phyloP scores from a whole-genome alignment of 2,329 filamentous ascomycete species.

The Colletotrichum neosansevieriae region DNA sequence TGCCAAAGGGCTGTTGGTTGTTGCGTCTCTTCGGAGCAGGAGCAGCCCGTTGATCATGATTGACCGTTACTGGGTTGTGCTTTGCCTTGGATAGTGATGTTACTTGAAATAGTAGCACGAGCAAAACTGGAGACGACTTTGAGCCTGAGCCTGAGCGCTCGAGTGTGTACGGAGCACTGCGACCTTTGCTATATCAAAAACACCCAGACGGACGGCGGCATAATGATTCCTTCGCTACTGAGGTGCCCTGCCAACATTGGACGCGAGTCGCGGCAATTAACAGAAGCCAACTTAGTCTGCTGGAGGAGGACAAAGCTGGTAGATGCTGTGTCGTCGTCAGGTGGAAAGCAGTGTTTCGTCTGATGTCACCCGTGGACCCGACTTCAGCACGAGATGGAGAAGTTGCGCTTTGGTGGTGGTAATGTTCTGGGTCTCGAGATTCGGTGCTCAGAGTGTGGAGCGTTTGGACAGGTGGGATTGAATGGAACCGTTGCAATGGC shows the following conservation, averaged over 20 bases:
- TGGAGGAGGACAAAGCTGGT: not conserved
- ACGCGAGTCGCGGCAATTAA: constrained; percentile 3
- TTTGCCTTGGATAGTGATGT: constrained; percentile 13
- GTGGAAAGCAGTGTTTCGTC: constrained; percentile 28
- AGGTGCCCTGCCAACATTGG: constrained; percentile 1
- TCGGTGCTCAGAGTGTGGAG: constrained; percentile 6
- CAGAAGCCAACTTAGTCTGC: constrained; percentile 6
- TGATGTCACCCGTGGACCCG: constrained; percentile 33
- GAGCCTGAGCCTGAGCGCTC: constrained; percentile 2
- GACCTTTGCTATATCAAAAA: not conserved
- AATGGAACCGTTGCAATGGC: constrained; percentile 20
- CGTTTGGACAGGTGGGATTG: constrained; percentile 16
- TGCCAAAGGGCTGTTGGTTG: not conserved
- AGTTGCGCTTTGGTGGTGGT: constrained; percentile 2
- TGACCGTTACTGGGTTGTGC: constrained; percentile 11
- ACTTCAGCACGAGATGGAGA: constrained; percentile 22
- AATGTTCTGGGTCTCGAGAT: constrained; percentile 13
- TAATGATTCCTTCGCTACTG: constrained; percentile 10
- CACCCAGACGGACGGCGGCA: constrained; percentile 24
- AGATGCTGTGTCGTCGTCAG: constrained; percentile 11
- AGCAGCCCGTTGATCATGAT: not conserved
- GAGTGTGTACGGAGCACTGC: not conserved
- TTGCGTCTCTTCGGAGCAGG: not conserved
- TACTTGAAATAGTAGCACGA: constrained; percentile 20
- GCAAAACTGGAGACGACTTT: constrained; percentile 30